Evolutionary conservation across 2,329 filamentous ascomycete species (phyloP), one percentile per base, ranked within the genome.

Genomic region (Fusarium sacchari): DNA sequence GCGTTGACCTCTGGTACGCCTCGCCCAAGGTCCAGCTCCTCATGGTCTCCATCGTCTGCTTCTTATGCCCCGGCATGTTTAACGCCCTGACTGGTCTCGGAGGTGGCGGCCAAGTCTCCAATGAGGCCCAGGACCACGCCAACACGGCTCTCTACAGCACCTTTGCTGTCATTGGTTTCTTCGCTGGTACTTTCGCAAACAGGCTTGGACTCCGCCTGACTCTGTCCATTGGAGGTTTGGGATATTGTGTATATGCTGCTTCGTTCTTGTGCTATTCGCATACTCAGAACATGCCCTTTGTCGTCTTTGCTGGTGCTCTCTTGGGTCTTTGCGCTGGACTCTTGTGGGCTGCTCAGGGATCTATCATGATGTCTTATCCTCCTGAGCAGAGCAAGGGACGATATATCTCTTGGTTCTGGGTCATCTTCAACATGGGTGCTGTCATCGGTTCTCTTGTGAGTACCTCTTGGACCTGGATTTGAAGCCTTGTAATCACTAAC

Each of bases 341-440:
- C 43, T 86, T 96, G 42, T 96, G 94, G 94, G 92, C 92, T 39
- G 94, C 92, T 2, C 93, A 96, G 83, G 93, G 94, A 67, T 91
- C 93, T 67, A 94, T 96, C 79, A 95, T 96, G 92, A 96, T 97
- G 90, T 91, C 93, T 44, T 97, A 97, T 81, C 95, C 95, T 4
- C 86, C 89, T 26, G 95, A 97, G 83, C 82, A 89, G 39, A 89
- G 90, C 73, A 97, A 97, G 86, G 95, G 95, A 49, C 91, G 92
- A 67, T 97, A 95, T 82, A 97, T 97, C 81, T 93, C 93, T 69
- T 91, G 91, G 85, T 97, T 97, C 84, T 97, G 95, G 95, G 91
- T 95, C 81, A 97, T 98, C 79, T 98, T 97, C 88, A 97, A 97
- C 83, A 83, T 95, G 67, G 95, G 95, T 76, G 95, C 91, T 77